phyloP scores from a whole-genome alignment of 1,139 yeast species.

The Hemisphaericaspora subhashii region DNA sequence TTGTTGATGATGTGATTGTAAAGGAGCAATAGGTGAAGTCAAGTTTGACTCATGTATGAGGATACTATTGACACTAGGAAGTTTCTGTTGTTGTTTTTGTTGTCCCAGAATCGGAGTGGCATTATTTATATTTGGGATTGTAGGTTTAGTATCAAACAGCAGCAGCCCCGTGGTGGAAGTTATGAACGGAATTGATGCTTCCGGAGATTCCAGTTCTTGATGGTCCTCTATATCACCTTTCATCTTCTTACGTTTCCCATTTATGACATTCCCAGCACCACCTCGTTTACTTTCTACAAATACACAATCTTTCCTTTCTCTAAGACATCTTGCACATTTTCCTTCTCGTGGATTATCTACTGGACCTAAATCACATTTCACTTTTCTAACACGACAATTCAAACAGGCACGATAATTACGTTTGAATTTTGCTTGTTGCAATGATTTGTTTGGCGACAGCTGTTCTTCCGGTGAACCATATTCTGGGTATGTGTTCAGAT shows the following conservation, averaged over 20 bases:
- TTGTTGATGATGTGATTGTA: conserved; percentile 5
- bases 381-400: conserved; percentile 79
- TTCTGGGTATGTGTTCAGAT: background rate
- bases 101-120: background rate
- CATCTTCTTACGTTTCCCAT: conserved; percentile 32
- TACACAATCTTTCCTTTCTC: conserved; percentile 80
- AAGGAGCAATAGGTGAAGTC: background rate
- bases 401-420: conserved; percentile 82
- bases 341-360: conserved; percentile 73
- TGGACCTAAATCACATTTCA: conserved; percentile 81
- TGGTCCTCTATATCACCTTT: conserved; percentile 3
- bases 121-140: conserved; percentile 4
- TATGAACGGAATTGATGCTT: background rate
- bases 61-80: conserved; percentile 9
- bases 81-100: conserved; percentile 4
- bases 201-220: conserved; percentile 5
- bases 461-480: conserved; percentile 1
- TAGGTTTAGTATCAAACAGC: conserved; percentile 7
- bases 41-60: conserved; percentile 1
- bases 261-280: conserved; percentile 47
- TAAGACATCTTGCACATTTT: conserved; percentile 80
- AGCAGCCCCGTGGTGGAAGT: too few relatives aligned
- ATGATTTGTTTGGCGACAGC: background rate
- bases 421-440: conserved; percentile 31
- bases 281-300: conserved; percentile 68